These are phyloP conservation scores for Yamadazyma akitaensis DNA, from an alignment of 805 yeast genomes.

Conservation along the genomic window DNA sequence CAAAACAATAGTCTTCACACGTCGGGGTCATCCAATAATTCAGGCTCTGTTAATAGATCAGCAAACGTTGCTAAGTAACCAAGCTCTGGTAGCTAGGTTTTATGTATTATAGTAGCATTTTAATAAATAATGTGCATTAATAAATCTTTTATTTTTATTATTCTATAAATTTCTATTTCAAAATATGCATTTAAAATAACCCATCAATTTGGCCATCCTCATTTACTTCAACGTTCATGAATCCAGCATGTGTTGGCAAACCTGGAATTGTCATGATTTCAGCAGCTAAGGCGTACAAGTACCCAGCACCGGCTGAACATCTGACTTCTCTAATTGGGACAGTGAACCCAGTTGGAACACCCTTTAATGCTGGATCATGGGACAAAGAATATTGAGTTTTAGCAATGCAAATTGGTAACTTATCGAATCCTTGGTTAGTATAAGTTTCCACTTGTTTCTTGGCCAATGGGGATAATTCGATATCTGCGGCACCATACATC, in stretches of 20 bases:
- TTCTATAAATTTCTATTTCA: constrained; percentile 2
- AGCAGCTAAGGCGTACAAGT: constrained; percentile 92
- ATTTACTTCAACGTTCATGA: constrained; percentile 93
- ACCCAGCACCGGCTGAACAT: constrained; percentile 95
- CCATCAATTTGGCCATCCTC: constrained; percentile 92
- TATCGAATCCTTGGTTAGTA: constrained; percentile 82
- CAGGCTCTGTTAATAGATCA: constrained; percentile 5
- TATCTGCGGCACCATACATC: constrained; percentile 90
- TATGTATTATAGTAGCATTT: constrained; percentile 4
- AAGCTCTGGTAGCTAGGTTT: constrained; percentile 14
- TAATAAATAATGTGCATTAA: constrained; percentile 1
- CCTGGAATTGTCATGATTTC: constrained; percentile 98
- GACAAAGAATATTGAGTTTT: constrained; percentile 96
- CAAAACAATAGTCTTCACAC: neutral
- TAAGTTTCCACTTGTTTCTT: constrained; percentile 75
- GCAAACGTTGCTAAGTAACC: constrained; percentile 2
- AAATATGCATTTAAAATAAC: constrained; percentile 50
- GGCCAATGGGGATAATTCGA: constrained; percentile 82
- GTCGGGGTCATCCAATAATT: neutral
- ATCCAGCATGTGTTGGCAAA: constrained; percentile 91
- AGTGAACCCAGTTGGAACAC: constrained; percentile 91
- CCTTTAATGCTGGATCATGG: constrained; percentile 89
- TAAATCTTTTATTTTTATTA: neutral
- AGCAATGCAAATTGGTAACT: constrained; percentile 93
- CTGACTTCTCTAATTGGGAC: constrained; percentile 94